Base-by-base conservation (phyloP, 1,139 yeast genomes). In the Sugiyamaella japonica region DNA sequence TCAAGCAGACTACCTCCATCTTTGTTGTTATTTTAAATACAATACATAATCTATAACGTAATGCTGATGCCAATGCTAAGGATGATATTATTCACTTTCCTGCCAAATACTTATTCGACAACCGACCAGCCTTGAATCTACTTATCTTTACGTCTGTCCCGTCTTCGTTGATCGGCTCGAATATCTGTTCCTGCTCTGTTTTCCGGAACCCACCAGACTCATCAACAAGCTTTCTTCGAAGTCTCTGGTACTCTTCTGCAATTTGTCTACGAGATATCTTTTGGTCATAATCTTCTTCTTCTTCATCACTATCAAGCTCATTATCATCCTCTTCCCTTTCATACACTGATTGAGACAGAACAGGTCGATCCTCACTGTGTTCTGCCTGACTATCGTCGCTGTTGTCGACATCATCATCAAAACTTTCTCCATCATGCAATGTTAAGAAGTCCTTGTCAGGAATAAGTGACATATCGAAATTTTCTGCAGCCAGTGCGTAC, bases 91-190 rank as follows among this genome's bases (percentile, higher is more conserved):
- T 20, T 20, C 25, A 20, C 25, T 20, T 20, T 20, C 25, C 25
- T 20, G 25, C 25, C 25, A 20, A 20, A 31, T 28, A 48, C 13
- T 47, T 23, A 45, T 23, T 41, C 5, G 47, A 47, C 7, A 49
- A 28, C 25, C 48, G 34, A 34, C 54, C 54, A 5, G 54, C 51
- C 25, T 47, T 54, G 41, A 54, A 54, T 25, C 56, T 39, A 39
- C 56, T 54, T n/a, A 54, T 48, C 25, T 54, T 54, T 17, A 50
- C 41, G n/a, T 50, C 56, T 65, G 73, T 91, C 97, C 57, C 99
- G 97, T 74, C 68, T 56, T 83, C 86, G 61, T 87, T 91, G n/a
- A 86, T 73, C 0, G 89, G 89, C 63, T 86, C 95, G 15, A 82
- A 66, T 57, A 83, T 93, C 56, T 71, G 65, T 51, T 81, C 89